These are phyloP conservation scores for Rossbeevera mucosa DNA, from an alignment of 768 basidiomycete species.

Conservation along the genomic window DNA sequence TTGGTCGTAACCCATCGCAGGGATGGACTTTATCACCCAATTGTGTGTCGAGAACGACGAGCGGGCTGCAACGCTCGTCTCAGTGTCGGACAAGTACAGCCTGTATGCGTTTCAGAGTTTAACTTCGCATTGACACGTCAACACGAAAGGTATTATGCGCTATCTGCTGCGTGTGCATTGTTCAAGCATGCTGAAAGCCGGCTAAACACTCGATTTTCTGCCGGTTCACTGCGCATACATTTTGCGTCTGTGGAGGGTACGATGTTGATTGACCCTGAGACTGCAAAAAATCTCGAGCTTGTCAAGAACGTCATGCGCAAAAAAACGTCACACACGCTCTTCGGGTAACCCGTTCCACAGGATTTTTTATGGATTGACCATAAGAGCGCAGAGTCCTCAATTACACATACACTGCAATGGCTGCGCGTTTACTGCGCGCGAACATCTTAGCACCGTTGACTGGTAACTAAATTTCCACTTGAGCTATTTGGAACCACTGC, in stretches of 20 bases:
- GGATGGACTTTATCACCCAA: constrained; percentile 74
- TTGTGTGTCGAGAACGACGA: constrained; percentile 79
- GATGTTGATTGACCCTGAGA: constrained; percentile 92
- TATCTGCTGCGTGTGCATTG: constrained; percentile 80
- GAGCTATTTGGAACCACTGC: not conserved
- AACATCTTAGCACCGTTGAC: constrained; percentile 82
- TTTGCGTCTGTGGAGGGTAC: constrained; percentile 84
- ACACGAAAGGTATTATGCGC: constrained; percentile 70
- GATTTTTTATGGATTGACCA: not conserved
- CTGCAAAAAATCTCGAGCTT: constrained; percentile 83
- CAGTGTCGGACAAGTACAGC: constrained; percentile 71
- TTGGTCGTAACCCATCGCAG: constrained; percentile 32
- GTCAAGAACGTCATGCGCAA: constrained; percentile 68
- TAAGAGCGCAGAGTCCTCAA: constrained; percentile 54
- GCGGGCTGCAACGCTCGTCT: constrained; percentile 72
- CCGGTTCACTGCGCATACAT: constrained; percentile 65
- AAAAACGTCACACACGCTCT: constrained; percentile 70
- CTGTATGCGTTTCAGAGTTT: constrained; percentile 31
- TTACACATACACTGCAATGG: constrained; percentile 89
- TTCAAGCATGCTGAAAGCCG: constrained; percentile 79
- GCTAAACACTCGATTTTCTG: constrained; percentile 66
- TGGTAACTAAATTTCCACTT: constrained; percentile 35
- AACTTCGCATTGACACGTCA: constrained; percentile 5
- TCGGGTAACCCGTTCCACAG: constrained; percentile 48
- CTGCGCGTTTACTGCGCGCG: constrained; percentile 67